phyloP scores from a whole-genome alignment of 2,329 filamentous ascomycete species.

The Tolypocladium sp. region DNA sequence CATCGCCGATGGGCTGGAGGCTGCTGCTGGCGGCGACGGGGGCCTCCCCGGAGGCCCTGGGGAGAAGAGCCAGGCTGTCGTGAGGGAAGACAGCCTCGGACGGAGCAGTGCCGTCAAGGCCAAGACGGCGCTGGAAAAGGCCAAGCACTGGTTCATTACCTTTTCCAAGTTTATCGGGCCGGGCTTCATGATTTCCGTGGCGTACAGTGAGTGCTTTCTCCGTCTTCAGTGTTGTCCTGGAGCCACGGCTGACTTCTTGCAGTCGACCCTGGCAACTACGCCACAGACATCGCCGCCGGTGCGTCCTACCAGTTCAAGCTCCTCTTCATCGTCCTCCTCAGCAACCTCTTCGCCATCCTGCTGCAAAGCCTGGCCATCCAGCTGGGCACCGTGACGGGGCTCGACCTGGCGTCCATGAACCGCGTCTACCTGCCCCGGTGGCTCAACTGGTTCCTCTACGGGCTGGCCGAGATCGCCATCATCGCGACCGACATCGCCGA shows the following conservation, averaged over 20 bases:
- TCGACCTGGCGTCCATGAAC: slow-evolving; percentile 59
- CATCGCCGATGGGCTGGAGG: background rate
- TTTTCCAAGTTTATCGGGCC: slow-evolving; percentile 48
- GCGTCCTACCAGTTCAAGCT: slow-evolving; percentile 56
- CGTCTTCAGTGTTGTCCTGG: background rate
- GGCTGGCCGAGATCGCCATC: slow-evolving; percentile 57
- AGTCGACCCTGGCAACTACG: slow-evolving; percentile 59
- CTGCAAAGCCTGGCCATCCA: slow-evolving; percentile 61
- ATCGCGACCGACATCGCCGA: slow-evolving; percentile 66
- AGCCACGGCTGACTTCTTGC: background rate
- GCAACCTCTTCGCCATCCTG: slow-evolving; percentile 63
- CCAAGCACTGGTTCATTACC: slow-evolving; percentile 9
- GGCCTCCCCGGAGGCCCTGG: background rate
- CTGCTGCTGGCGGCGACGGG: background rate
- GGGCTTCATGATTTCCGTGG: slow-evolving; percentile 55
- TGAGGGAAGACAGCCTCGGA: background rate
- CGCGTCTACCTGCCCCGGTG: slow-evolving; percentile 56
- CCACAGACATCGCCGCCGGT: slow-evolving; percentile 61
- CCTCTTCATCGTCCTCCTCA: slow-evolving; percentile 59
- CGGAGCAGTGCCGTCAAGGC: background rate
- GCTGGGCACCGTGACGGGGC: slow-evolving; percentile 58
- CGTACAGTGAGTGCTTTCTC: slow-evolving; percentile 36
- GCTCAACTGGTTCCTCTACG: slow-evolving; percentile 54
- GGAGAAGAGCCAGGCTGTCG: background rate
- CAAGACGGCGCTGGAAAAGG: slow-evolving; percentile 6